phyloP scores from a whole-genome alignment of 2,329 filamentous ascomycete species.

The Cladosporium sp. region DNA sequence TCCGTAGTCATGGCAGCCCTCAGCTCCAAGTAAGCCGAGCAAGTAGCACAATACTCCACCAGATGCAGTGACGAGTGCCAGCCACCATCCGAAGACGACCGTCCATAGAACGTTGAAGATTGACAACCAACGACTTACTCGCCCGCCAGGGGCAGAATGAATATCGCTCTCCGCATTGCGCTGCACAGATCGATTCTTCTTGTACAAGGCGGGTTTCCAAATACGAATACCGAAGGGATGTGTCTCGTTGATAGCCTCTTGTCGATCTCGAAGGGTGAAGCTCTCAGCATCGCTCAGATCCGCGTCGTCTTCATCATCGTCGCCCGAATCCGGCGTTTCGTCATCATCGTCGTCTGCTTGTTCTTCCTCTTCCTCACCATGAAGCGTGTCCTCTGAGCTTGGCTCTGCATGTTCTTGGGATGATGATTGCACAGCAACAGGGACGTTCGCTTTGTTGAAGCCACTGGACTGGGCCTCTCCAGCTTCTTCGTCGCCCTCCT shows the following conservation, averaged over 20 bases:
- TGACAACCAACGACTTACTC: constrained; percentile 77
- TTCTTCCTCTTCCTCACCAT: constrained; percentile 36
- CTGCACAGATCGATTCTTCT: constrained; percentile 93
- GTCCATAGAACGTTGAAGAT: constrained; percentile 92
- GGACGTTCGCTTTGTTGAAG: constrained; percentile 19
- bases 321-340: constrained; percentile 44
- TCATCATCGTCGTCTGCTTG: constrained; percentile 26
- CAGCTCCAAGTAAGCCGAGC: constrained; percentile 70
- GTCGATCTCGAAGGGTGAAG: constrained; percentile 94
- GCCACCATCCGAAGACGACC: constrained; percentile 92
- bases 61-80: constrained; percentile 68
- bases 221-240: constrained; percentile 98
- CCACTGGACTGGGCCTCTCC: constrained; percentile 25
- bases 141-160: constrained; percentile 85
- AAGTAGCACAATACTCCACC: constrained; percentile 75
- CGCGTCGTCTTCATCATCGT: constrained; percentile 42
- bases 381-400: constrained; percentile 37
- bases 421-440: neutral
- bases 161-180: constrained; percentile 96
- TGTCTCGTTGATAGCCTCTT: constrained; percentile 97
- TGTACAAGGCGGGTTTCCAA: constrained; percentile 98
- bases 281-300: constrained; percentile 89
- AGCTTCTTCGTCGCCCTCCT: constrained; percentile 33
- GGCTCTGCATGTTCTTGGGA: constrained; percentile 22
- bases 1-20: constrained; percentile 81